Conservation (phyloP, 768 basidiomycete species). For the Boletus eberwhitei region DNA sequence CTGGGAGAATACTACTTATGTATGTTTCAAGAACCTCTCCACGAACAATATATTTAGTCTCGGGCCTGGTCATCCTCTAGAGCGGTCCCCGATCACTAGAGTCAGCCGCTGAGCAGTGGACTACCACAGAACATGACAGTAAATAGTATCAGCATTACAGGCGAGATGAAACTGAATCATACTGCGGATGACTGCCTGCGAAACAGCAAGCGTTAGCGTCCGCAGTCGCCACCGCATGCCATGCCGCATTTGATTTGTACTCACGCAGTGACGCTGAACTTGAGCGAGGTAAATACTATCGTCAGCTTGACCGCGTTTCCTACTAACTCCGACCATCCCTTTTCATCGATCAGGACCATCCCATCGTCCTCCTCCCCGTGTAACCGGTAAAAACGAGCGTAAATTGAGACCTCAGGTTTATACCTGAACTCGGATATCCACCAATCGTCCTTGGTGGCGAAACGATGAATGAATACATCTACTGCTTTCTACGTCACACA, state of each 20-base stretch:
- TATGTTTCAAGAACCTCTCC: background rate
- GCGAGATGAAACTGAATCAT: constrained; percentile 12
- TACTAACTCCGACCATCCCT: constrained; percentile 31
- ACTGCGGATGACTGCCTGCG: constrained; percentile 27
- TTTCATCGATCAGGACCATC: constrained; percentile 31
- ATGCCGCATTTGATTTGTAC: constrained; percentile 3
- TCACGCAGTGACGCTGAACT: constrained; percentile 33
- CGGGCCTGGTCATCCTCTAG: background rate
- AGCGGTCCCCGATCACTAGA: background rate
- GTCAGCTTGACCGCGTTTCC: constrained; percentile 33
- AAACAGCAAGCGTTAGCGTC: constrained; percentile 6
- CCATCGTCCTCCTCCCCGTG: constrained; percentile 34
- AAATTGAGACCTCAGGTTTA: constrained; percentile 34
- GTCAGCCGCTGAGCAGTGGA: background rate
- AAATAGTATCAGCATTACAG: background rate
- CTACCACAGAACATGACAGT: too few species aligned
- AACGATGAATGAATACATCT: constrained; percentile 33
- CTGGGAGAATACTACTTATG: background rate
- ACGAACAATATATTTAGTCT: background rate
- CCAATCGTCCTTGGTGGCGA: constrained; percentile 35
- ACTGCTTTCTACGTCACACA: constrained; percentile 23
- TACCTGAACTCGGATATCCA: constrained; percentile 35
- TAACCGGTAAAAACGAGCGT: constrained; percentile 32
- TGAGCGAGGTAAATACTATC: constrained; percentile 33
- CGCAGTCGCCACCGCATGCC: background rate